Conservation (phyloP, 2,329 filamentous ascomycete species). For the Emericellopsis atlantica region DNA sequence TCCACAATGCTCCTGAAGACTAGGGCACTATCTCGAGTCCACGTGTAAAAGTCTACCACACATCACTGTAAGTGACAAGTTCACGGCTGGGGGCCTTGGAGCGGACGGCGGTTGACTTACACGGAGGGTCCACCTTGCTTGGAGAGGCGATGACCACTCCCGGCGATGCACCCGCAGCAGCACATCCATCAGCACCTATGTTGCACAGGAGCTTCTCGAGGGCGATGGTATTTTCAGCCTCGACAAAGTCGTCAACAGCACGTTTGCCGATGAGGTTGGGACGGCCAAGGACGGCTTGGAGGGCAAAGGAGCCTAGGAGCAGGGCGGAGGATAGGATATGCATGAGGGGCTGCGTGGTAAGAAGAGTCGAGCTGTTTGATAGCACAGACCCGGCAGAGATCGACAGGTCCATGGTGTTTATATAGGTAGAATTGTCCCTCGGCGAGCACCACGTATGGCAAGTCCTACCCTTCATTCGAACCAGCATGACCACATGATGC, state of each 20-base stretch:
- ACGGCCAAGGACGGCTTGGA: constrained; percentile 36
- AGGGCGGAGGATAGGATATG: constrained; percentile 35
- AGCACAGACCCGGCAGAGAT: background rate
- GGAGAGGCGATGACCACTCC: constrained; percentile 47
- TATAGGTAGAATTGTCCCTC: background rate
- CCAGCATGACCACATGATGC: too few relatives aligned
- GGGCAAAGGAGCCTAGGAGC: constrained; percentile 35
- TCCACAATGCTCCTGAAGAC: constrained; percentile 59
- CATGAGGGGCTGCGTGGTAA: constrained; percentile 27
- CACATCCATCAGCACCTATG: constrained; percentile 41
- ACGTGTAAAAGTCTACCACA: constrained; percentile 62
- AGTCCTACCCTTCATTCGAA: too few relatives aligned
- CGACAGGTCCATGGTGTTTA: background rate
- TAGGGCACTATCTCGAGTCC: constrained; percentile 66
- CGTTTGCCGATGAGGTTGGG: constrained; percentile 29
- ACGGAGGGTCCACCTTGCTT: constrained; percentile 22
- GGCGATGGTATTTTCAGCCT: constrained; percentile 28
- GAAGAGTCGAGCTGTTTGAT: constrained; percentile 9
- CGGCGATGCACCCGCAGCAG: constrained; percentile 29
- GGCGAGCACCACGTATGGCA: too few relatives aligned
- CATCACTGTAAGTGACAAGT: background rate
- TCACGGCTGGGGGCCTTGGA: constrained; percentile 26
- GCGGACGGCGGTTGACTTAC: background rate
- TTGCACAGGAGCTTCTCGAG: constrained; percentile 18
- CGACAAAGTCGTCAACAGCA: constrained; percentile 39